Evolutionary conservation across 176 grass and related monocot genomes (phyloP), one percentile per base, ranked within the genome.

Genomic region (Microstegium vimineum): DNA sequence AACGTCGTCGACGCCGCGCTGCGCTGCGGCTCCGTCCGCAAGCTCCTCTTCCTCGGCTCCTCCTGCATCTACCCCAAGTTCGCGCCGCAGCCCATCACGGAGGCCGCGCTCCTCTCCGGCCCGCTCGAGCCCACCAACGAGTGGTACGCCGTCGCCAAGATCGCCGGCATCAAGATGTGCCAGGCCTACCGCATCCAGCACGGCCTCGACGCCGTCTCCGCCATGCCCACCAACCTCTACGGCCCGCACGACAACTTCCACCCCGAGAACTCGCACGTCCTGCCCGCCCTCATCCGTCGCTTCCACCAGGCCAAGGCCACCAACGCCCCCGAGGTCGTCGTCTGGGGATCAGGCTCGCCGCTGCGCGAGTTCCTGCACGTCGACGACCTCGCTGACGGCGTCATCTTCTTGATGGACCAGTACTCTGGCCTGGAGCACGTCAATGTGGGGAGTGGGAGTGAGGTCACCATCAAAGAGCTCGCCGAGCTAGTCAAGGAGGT

Each of bases 41-140:
- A 92, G 90, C 83, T 95, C 85, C 82, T 95, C 85, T 93, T 95
- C 87, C 90, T 95, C 13, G 93, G 90, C 1, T 95, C 93, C 49
- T 95, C 93, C 62, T 95, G 90, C 88, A 95, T 95, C 90, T 95
- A 95, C 76, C 93, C 93, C 2, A 95, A 95, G 80, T 80, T 90
- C 72, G 90, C 93, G 63, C 88, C 87, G 26, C 90, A 95, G 90
- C 93, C 93, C 52, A 95, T 95, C 88, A 77, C 83, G 1, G 93
- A 95, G 79, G 32, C 8, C 18, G 76, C 90, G 25, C 93, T 95
- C 31, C 88, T 95, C 59, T 75, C 86, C 71, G 90, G 93, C 34
- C 90, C 90, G 25, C 93, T 95, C 80, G 86, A 95, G 86, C 93
- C 93, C 88, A 95, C 93, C 80, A 95, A 95, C 52, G 90, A 93